These are phyloP conservation scores for Pisolithus sp. DNA, from an alignment of 768 basidiomycete genomes.

Conservation along the genomic window DNA sequence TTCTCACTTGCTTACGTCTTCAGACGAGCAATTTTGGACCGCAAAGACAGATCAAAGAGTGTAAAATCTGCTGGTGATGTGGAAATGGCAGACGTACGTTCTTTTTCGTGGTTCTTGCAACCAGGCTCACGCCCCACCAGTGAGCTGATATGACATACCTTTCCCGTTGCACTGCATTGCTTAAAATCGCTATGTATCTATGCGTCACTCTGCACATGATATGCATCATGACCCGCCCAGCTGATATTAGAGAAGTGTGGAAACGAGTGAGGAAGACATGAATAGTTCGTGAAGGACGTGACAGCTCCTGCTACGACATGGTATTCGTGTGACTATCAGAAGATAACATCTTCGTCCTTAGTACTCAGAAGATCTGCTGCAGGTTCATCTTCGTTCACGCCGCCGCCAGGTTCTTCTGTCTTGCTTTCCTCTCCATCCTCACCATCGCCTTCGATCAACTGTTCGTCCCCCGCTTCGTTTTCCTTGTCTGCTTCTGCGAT, in stretches of 20 bases:
- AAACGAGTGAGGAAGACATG: no score
- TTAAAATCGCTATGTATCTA: constrained; percentile 67
- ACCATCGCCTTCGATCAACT: constrained; percentile 5
- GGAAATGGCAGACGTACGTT: constrained; percentile 76
- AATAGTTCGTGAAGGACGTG: no score
- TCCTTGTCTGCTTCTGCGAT: neutral
- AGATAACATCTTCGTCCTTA: constrained; percentile 92
- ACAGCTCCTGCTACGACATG: no score
- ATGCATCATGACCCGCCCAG: constrained; percentile 41
- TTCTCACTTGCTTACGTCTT: neutral
- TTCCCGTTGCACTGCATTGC: constrained; percentile 14
- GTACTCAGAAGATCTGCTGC: constrained; percentile 63
- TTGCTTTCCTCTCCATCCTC: constrained; percentile 15
- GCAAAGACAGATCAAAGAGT: constrained; percentile 75
- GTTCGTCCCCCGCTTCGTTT: constrained; percentile 3
- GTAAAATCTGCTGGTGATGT: constrained; percentile 50
- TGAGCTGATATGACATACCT: constrained; percentile 12
- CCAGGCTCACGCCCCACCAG: constrained; percentile 8
- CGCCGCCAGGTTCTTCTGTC: constrained; percentile 11
- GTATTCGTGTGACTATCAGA: constrained; percentile 38
- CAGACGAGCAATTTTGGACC: constrained; percentile 80
- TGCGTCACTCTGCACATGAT: constrained; percentile 45
- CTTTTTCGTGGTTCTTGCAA: neutral
- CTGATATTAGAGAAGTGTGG: neutral
- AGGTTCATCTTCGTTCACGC: constrained; percentile 22